Conservation (phyloP, 2,329 filamentous ascomycete genomes). For the Chaetothyriales sp. region DNA sequence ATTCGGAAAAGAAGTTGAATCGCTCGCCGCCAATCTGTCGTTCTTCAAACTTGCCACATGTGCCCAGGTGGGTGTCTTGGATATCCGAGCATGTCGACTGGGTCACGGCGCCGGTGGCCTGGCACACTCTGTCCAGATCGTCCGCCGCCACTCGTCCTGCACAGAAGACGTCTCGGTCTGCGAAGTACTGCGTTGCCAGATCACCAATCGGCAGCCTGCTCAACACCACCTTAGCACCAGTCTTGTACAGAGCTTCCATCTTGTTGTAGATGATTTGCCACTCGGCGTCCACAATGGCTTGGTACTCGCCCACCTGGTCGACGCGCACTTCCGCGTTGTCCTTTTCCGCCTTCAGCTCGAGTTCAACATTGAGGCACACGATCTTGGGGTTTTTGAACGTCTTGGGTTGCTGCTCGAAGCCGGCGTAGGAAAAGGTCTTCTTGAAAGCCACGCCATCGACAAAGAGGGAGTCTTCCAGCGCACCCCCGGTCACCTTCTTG, state of each 20-base stretch:
- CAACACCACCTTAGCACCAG: constrained; percentile 90
- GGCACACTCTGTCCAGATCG: constrained; percentile 90
- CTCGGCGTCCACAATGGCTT: constrained; percentile 96
- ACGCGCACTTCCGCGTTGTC: constrained; percentile 97
- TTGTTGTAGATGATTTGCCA: constrained; percentile 99
- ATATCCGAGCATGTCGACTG: constrained; percentile 98
- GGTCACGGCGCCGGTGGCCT: constrained; percentile 80
- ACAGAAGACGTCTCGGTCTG: constrained; percentile 96
- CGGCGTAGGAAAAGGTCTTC: constrained; percentile 98
- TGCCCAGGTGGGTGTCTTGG: constrained; percentile 72
- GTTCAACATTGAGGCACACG: constrained; percentile 91
- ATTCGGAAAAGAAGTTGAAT: constrained; percentile 97
- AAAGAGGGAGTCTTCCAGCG: constrained; percentile 88
- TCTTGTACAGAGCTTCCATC: constrained; percentile 86
- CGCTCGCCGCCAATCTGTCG: constrained; percentile 93
- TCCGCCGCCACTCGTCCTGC: constrained; percentile 82
- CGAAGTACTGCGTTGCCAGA: constrained; percentile 87
- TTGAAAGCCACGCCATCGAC: constrained; percentile 98
- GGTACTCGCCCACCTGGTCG: constrained; percentile 97
- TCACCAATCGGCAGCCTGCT: constrained; percentile 97
- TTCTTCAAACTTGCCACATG: constrained; percentile 84
- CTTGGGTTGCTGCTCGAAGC: constrained; percentile 98
- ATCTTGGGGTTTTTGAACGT: constrained; percentile 89
- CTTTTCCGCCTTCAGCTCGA: constrained; percentile 97
- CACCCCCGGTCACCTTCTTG: constrained; percentile 96